These are phyloP conservation scores for Lentinus brumalis DNA, from an alignment of 768 basidiomycete species.

Conservation along the genomic window DNA sequence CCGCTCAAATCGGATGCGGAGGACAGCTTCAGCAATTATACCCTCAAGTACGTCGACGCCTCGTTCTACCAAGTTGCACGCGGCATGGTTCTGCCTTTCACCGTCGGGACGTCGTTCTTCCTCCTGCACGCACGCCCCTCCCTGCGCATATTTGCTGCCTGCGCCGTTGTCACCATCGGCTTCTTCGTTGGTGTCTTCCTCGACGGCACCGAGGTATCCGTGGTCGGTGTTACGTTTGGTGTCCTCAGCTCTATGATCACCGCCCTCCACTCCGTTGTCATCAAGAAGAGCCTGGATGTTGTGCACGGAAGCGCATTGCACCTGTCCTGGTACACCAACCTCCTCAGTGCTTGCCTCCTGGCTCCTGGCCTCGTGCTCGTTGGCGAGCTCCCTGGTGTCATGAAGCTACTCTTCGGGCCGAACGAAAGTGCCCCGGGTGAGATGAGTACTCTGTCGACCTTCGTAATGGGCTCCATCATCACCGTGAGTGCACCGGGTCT, in stretches of 20 bases:
- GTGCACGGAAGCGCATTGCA: conserved; percentile 84
- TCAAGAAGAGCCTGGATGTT: conserved; percentile 80
- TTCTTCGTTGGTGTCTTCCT: conserved; percentile 90
- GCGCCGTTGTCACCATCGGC: conserved; percentile 83
- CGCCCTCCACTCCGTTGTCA: conserved; percentile 89
- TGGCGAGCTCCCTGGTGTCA: conserved; percentile 72
- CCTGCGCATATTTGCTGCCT: conserved; percentile 69
- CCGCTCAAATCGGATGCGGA: background rate
- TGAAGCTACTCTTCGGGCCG: conserved; percentile 57
- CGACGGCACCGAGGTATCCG: conserved; percentile 60
- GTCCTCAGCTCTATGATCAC: conserved; percentile 85
- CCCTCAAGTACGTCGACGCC: conserved; percentile 91
- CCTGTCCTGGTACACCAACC: conserved; percentile 91
- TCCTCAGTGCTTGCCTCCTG: conserved; percentile 73
- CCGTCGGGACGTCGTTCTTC: conserved; percentile 83
- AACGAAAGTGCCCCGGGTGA: conserved; percentile 40
- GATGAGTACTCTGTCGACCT: conserved; percentile 49
- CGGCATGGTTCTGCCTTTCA: conserved; percentile 91
- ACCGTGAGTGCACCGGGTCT: conserved; percentile 51
- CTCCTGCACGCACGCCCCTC: conserved; percentile 80
- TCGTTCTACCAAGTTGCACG: conserved; percentile 97
- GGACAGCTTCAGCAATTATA: conserved; percentile 82
- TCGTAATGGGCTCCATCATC: conserved; percentile 76
- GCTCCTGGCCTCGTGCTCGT: conserved; percentile 71
- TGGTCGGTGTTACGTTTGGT: conserved; percentile 77